Conservation (phyloP, 495 filamentous ascomycete genomes). For the Penicillium antarcticum region DNA sequence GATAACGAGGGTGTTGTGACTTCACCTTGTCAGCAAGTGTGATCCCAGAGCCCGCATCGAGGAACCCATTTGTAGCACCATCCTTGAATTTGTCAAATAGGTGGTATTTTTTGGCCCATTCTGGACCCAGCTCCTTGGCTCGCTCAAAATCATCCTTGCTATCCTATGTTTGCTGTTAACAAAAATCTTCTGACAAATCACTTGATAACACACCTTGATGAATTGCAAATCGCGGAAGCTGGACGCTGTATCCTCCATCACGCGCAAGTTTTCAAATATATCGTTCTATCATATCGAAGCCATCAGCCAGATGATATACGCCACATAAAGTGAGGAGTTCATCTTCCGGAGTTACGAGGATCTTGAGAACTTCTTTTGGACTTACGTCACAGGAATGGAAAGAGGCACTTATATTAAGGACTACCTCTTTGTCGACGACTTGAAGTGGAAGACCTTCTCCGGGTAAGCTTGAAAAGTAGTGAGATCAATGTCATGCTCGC, state of each 20-base stretch:
- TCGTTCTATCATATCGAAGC: conserved; percentile 7
- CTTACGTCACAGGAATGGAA: too few relatives aligned
- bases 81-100: conserved; percentile 11
- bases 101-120: conserved; percentile 15
- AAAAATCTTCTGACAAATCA: background rate
- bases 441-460: too few relatives aligned
- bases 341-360: conserved; percentile 10
- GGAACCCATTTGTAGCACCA: conserved; percentile 12
- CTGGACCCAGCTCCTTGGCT: background rate
- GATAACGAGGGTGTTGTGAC: too few relatives aligned
- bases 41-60: conserved; percentile 15
- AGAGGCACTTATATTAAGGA: too few relatives aligned
- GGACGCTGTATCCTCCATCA: conserved; percentile 15
- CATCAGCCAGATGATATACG: conserved; percentile 12
- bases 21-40: conserved; percentile 15
- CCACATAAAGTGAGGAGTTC: conserved; percentile 11
- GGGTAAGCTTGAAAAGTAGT: too few relatives aligned
- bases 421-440: too few relatives aligned
- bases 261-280: conserved; percentile 11
- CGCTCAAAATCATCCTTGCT: conserved; percentile 6
- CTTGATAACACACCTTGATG: conserved; percentile 2
- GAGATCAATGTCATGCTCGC: too few relatives aligned
- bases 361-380: too few relatives aligned
- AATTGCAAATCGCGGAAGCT: conserved; percentile 15
- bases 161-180: background rate